Conservation (phyloP, 257 asterid genomes). For the Solanum rostratum region DNA sequence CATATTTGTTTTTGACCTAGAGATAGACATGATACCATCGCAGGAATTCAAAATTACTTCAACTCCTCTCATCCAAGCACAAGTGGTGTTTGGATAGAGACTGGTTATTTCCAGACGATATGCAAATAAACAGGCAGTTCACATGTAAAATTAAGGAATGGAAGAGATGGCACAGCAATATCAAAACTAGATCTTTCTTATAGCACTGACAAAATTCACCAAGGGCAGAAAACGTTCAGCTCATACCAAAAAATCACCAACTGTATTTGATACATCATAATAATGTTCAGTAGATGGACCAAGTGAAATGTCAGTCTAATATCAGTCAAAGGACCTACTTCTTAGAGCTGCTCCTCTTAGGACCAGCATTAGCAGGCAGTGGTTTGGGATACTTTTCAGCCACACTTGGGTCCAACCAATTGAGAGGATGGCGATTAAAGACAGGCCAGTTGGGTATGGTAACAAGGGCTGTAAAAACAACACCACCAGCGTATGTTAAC, state of each 20-base stretch:
- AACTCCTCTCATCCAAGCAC: background rate
- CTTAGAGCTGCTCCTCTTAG: constrained; percentile 47
- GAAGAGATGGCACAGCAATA: background rate
- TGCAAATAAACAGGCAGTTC: background rate
- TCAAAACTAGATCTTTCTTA: background rate
- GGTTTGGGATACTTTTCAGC: constrained; percentile 66
- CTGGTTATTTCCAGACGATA: background rate
- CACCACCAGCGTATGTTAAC: constrained; percentile 50
- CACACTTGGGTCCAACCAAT: constrained; percentile 59
- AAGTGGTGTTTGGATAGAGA: background rate
- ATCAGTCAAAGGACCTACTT: constrained; percentile 25
- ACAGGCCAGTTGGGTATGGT: constrained; percentile 65
- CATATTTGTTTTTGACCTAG: background rate
- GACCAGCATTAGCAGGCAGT: constrained; percentile 18
- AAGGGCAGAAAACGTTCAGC: background rate
- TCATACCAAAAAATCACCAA: background rate
- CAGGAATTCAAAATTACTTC: background rate
- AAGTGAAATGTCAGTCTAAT: background rate
- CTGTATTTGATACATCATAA: background rate
- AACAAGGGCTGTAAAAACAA: constrained; percentile 43
- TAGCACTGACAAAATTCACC: background rate
- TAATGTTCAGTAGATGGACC: background rate
- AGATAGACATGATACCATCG: background rate
- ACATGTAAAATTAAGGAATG: background rate
- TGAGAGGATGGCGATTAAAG: constrained; percentile 55